Percentiles rank a stretch among this genome's conserved stretches.
phyloP scores from a whole-genome alignment of 257 asterid genomes.

The Striga asiatica region DNA sequence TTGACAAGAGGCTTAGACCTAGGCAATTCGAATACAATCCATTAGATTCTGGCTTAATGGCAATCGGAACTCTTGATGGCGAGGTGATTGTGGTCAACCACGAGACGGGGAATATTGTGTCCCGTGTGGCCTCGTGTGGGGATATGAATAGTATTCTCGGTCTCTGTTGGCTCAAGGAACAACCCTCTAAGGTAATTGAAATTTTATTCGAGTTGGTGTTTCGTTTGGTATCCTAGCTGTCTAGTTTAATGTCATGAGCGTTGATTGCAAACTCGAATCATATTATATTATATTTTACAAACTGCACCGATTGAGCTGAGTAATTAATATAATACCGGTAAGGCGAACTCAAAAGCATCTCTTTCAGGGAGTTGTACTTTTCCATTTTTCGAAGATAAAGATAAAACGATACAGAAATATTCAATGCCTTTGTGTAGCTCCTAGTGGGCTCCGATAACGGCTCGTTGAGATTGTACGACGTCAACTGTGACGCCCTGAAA shows the following conservation, averaged over 20 bases:
- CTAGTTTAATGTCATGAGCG: not conserved
- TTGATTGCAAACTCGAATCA: not conserved
- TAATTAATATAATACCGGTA: too few species aligned
- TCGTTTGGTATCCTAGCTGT: not conserved
- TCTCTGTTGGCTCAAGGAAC: constrained; percentile 69
- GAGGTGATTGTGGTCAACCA: constrained; percentile 64
- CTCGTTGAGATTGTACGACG: constrained; percentile 57
- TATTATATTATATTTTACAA: too few species aligned
- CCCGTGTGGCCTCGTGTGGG: constrained; percentile 26
- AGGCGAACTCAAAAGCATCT: too few species aligned
- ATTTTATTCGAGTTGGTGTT: not conserved
- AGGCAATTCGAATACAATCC: constrained; percentile 91
- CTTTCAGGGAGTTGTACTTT: too few species aligned
- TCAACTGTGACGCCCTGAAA: constrained; percentile 22
- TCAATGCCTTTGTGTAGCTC: constrained; percentile 55
- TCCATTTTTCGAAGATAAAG: too few species aligned
- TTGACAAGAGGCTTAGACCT: constrained; percentile 34
- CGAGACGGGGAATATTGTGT: constrained; percentile 40
- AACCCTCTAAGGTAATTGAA: constrained; percentile 60
- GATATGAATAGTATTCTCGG: constrained; percentile 43
- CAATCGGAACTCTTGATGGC: constrained; percentile 80
- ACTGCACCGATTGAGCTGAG: too few species aligned
- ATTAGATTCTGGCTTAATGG: constrained; percentile 63
- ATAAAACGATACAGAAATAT: too few species aligned
- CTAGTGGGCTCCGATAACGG: constrained; percentile 73